Base-by-base conservation (phyloP, 1,284 basidiomycete species). In the Salmacisia buchloeana region DNA sequence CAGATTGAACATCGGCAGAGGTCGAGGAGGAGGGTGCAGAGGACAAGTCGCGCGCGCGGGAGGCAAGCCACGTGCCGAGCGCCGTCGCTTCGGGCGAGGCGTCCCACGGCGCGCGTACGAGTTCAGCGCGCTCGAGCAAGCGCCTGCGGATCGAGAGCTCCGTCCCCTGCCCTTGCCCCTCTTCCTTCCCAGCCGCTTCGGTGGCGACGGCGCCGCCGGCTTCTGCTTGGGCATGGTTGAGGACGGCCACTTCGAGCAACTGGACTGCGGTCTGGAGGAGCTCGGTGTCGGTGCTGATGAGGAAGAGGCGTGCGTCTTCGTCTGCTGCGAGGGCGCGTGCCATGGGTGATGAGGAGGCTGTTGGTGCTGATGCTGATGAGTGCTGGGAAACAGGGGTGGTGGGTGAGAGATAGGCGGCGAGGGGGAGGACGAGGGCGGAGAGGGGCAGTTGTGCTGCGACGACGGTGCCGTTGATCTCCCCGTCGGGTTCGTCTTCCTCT, bases 261-360 rank as follows among this genome's bases (percentile, higher is more conserved):
- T 68, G 67, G 1, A 60, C 63, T 10, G 63, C 62, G 1, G 61
- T 66, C 60, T 68, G 68, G 13, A 72, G 63, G 21, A 71, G 66
- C 45, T 71, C 68, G 54, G 64, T 63, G 43, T 74, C 72, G 21
- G 69, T 63, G 15, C 69, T 70, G 21, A 72, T 66, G 33, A 74
- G 52, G 21, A 31, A 31, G 27, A 54, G 27, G 18, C 25, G 49
- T 3, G 49, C 49, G 49, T 54, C 49, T 54, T 54, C 49, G 13
- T 54, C 49, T 9, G 49, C 27, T 31, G 49, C 9, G 25, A 54
- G 49, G 41, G 41, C 41, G 41, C 41, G 41, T 43, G 41, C 41
- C 23, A 43, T 31, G 4, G 27, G 18, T 3, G 27, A 31, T 31
- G 49, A 54, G 15, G 29, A 25, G 18, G 49, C 18, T 31, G 49